Evolutionary conservation across 1,139 yeast species (phyloP), one percentile per base, ranked within the genome.

Genomic region (Sugiyamaella neomexicana): DNA sequence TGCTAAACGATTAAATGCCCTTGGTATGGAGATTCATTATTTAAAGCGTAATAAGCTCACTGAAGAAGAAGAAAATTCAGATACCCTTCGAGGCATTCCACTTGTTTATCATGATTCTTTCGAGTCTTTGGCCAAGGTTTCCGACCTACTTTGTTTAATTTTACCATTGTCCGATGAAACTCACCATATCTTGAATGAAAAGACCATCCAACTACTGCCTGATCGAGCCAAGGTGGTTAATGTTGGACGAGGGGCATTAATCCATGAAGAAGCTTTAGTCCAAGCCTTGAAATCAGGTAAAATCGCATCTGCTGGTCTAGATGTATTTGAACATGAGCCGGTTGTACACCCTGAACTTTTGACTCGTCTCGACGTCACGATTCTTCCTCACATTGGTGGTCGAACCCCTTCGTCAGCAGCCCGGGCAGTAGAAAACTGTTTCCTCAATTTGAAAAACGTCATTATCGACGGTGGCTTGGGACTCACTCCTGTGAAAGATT

Each of bases 381-480:
- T 86, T 49, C 80, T 89, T 13, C 96, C 96, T 8, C 96, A 88
- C 68, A 68, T 85, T 37, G 96, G 91, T 0, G 84, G 91, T 25
- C 81, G 89, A 0, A 85, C 95, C 0, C 70, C 72, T 36, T 80
- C 80, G 42, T 73, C 74, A 7, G 55, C 45, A 23, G 47, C 50
- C 7, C 43, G 46, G n/a, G 53, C 60, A 2, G 40, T 58, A 9
- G 45, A 52, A 16, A 55, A 57, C 43, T 57, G 61, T 37, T 45
- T 60, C 32, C 38, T 40, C 10, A 60, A 58, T 44, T 43, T 60
- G 13, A 51, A 59, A 36, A 31, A 54, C 39, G 51, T 58, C 29
- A 45, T 60, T 7, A 41, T 50, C 36, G 48, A 49, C 9, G 43
- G 41, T 4, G 53, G 58, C 2, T 10, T 54, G 17, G 55, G 55